Evolutionary conservation across 768 basidiomycete genomes (phyloP).

Genomic region (Mycena indigotica): DNA sequence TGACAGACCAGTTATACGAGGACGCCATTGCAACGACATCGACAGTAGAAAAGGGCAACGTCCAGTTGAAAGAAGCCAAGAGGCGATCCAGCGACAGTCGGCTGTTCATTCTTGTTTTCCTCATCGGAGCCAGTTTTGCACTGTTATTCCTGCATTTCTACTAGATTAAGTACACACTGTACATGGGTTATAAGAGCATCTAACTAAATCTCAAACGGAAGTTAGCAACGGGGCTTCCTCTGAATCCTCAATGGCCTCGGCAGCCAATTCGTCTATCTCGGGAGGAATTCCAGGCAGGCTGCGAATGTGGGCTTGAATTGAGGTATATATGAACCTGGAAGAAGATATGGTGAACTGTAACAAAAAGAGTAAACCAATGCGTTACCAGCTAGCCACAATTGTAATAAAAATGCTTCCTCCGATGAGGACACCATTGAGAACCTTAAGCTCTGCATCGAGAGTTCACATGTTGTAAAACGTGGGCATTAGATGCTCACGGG

Average conservation of each 20-base stretch:
- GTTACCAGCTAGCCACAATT: slow-evolving; percentile 68
- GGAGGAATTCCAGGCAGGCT: slow-evolving; percentile 50
- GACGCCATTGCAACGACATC: slow-evolving; percentile 88
- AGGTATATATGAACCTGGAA: slow-evolving; percentile 69
- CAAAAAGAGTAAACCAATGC: no score
- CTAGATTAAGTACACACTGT: slow-evolving; percentile 36
- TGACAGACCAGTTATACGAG: slow-evolving; percentile 92
- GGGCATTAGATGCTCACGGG: slow-evolving; percentile 46
- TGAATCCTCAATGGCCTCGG: slow-evolving; percentile 60
- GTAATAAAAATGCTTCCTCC: slow-evolving; percentile 61
- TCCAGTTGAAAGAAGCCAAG: slow-evolving; percentile 86
- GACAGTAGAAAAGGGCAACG: slow-evolving; percentile 87
- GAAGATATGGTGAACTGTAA: no score
- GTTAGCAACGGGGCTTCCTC: slow-evolving; percentile 61
- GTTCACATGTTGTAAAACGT: slow-evolving; percentile 9
- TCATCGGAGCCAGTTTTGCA: slow-evolving; percentile 89
- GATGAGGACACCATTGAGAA: slow-evolving; percentile 64
- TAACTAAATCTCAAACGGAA: slow-evolving; percentile 18
- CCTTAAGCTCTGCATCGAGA: slow-evolving; percentile 53
- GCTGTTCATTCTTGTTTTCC: slow-evolving; percentile 87
- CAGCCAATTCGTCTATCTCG: slow-evolving; percentile 55
- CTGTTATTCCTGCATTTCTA: slow-evolving; percentile 94
- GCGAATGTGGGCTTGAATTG: slow-evolving; percentile 63
- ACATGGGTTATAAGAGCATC: slow-evolving; percentile 1
- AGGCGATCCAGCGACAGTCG: slow-evolving; percentile 85